phyloP scores from a whole-genome alignment of 2,329 filamentous ascomycete species.

The Didymella segeticola region DNA sequence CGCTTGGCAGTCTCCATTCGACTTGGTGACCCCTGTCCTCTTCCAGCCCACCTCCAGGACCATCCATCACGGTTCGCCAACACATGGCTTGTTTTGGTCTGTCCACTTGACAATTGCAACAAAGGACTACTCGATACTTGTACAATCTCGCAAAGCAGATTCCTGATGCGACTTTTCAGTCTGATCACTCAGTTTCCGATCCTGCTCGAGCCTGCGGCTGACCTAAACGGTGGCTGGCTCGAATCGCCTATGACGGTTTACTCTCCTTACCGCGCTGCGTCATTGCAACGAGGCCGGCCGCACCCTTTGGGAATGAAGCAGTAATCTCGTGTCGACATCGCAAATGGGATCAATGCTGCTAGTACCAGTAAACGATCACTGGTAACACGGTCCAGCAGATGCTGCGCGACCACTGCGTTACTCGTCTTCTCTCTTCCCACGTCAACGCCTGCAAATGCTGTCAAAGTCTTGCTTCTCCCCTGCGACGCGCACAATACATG shows the following conservation, averaged over 20 bases:
- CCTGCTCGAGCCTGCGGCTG: not conserved
- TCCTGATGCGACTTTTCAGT: not conserved
- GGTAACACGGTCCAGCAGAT: not conserved
- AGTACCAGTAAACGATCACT: not conserved
- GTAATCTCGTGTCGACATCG: not conserved
- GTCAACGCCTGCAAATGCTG: not conserved
- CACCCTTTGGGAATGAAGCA: not conserved
- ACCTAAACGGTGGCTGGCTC: not conserved
- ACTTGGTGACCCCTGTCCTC: constrained; percentile 13
- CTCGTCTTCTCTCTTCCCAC: not conserved
- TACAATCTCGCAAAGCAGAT: not conserved
- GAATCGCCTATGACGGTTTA: not conserved
- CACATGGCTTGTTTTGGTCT: constrained; percentile 1
- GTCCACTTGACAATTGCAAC: not conserved
- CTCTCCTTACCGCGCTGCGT: not conserved
- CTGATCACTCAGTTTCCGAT: not conserved
- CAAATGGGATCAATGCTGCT: not conserved
- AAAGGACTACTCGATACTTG: not conserved
- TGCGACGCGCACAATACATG: not conserved
- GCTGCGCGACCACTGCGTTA: not conserved
- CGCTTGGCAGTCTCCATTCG: constrained; percentile 13
- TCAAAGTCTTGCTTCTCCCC: not conserved
- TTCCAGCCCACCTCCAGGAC: constrained; percentile 1
- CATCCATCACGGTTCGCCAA: constrained; percentile 10
- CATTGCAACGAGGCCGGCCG: not conserved